Evolutionary conservation across 2,329 filamentous ascomycete genomes (phyloP), one percentile per base, ranked within the genome.

Genomic region (Tolypocladium capitatum): DNA sequence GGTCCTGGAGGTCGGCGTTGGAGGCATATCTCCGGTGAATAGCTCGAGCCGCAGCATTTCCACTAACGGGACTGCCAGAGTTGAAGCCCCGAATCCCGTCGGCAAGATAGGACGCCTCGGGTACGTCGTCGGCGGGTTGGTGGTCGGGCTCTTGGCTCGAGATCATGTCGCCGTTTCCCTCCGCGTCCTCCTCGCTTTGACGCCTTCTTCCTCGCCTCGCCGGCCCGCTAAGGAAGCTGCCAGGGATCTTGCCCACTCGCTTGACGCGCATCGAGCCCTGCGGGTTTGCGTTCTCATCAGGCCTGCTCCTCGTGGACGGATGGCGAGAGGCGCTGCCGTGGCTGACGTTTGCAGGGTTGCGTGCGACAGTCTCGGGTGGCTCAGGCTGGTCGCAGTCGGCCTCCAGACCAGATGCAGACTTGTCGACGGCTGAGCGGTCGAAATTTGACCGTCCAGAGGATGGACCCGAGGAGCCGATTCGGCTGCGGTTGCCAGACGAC

Each of bases 191-290:
- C 52, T 84, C 81, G 56, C 81, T 85, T 56, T 75, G 75, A 49
- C 80, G 71, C 53, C 81, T 74, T 51, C 84, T 76, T 27, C 86
- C 87, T 55, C 88, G 75, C 47, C 87, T 78, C 20, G 87, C 85
- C 28, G 87, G 87, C 1, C 85, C 86, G 55, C 85, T 88, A 21
- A 92, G 69, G 54, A 91, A 90, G 50, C 80, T 84, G 1, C 86
- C 87, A 2, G 83, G 78, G 8, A 84, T 72, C 63, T 86, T 86
- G 16, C 83, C 83, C 14, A 87, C 78, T 51, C 86, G 74, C 66
- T 90, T 91, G 49, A 90, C 72, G 5, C 87, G 78, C 72, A 89
- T 78, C 0, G 86, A 88, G 56, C 83, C 82, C 51, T 86, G 84
- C 2, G 80, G 68, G 14, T 78, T 81, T 32, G 69, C 66, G 32